Percentiles rank a stretch among this genome's conserved stretches.
Evolutionary conservation across 805 yeast species (phyloP).

Genomic region (Candida argentea): DNA sequence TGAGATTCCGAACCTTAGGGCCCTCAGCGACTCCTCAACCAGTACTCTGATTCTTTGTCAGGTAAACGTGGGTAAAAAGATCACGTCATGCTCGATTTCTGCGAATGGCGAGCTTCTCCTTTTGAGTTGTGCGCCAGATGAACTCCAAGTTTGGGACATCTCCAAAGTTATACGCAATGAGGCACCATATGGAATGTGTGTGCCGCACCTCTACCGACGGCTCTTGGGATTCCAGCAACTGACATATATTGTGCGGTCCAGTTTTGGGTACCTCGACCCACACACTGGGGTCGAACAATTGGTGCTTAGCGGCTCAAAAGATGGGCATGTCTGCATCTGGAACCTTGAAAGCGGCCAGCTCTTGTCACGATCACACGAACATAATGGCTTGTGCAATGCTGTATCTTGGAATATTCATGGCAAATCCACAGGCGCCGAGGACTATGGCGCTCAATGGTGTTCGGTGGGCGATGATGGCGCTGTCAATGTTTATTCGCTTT

Average conservation of each 20-base stretch:
- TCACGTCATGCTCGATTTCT: conserved; percentile 56
- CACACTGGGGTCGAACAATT: conserved; percentile 38
- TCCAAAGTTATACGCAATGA: conserved; percentile 9
- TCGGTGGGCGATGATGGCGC: conserved; percentile 77
- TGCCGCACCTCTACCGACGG: conserved; percentile 46
- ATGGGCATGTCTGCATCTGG: conserved; percentile 72
- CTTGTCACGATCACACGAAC: conserved; percentile 52
- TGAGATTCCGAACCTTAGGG: conserved; percentile 37
- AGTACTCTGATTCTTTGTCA: conserved; percentile 20
- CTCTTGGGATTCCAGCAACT: conserved; percentile 67
- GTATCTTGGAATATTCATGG: conserved; percentile 57
- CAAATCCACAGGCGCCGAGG: conserved; percentile 9
- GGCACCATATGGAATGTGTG: conserved; percentile 10
- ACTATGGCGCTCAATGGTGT: conserved; percentile 50
- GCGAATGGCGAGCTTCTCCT: conserved; percentile 42
- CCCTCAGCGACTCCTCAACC: no score
- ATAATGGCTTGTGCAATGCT: conserved; percentile 58
- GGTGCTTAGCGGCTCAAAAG: conserved; percentile 76
- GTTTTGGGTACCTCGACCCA: conserved; percentile 53
- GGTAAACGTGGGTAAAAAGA: conserved; percentile 22
- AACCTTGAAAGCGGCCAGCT: conserved; percentile 61
- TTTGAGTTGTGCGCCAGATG: conserved; percentile 63
- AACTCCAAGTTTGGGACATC: conserved; percentile 75
- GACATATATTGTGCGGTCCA: conserved; percentile 60
- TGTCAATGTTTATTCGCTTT: no score